phyloP scores from a whole-genome alignment of 192 early-diverging fungal species.

The Spinellus fusiger region DNA sequence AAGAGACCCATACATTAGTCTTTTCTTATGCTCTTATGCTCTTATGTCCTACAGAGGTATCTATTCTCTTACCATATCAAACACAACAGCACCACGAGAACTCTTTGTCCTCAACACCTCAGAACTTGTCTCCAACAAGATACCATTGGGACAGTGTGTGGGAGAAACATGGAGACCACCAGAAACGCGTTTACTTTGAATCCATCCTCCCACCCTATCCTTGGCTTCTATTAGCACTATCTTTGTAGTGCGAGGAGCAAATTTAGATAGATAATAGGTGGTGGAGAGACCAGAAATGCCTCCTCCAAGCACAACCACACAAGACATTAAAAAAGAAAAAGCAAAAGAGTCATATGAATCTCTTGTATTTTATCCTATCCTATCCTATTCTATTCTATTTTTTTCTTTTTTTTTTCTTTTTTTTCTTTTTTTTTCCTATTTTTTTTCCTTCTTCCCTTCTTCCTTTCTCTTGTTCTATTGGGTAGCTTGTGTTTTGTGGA shows the following conservation, averaged over 20 bases:
- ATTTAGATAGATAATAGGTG: slow-evolving; percentile 68
- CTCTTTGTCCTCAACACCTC: slow-evolving; percentile 72
- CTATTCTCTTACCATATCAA: slow-evolving; percentile 60
- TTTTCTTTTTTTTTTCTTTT: not conserved
- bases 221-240: slow-evolving; percentile 72
- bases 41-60: not conserved
- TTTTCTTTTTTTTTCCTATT: no score
- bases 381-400: not conserved
- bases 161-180: slow-evolving; percentile 22
- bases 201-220: slow-evolving; percentile 79
- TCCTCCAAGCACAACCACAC: slow-evolving; percentile 76
- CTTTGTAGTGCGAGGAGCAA: slow-evolving; percentile 31
- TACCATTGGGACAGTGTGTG: not conserved
- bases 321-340: not conserved
- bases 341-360: not conserved
- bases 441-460: no score
- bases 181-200: slow-evolving; percentile 54
- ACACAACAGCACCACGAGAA: slow-evolving; percentile 56
- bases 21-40: not conserved
- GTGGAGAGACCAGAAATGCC: slow-evolving; percentile 86
- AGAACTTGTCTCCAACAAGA: slow-evolving; percentile 78
- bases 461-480: no score
- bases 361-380: not conserved
- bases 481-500: no score
- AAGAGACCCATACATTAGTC: not conserved